Percentiles rank a stretch among this genome's conserved stretches.
Conservation (phyloP, 495 filamentous ascomycete genomes). For the Aspergillus funiculosus region DNA sequence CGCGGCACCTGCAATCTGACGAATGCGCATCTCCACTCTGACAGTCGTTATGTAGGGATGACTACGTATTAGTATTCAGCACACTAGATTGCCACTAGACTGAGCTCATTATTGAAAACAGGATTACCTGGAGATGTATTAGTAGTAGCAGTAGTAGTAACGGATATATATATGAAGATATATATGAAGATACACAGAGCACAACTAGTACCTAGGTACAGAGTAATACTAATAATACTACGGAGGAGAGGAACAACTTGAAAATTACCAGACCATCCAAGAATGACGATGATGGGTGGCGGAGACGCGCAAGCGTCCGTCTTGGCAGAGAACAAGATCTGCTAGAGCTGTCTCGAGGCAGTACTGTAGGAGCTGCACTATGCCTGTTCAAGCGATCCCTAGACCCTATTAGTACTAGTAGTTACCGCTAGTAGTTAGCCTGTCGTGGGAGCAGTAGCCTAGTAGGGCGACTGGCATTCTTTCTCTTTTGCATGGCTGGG, state of each 20-base stretch:
- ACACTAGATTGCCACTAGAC: no score
- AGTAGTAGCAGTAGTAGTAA: no score
- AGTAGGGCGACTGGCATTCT: no score
- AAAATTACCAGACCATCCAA: slow-evolving; percentile 15
- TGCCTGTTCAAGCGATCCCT: slow-evolving; percentile 12
- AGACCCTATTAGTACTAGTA: no score
- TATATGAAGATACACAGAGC: not conserved
- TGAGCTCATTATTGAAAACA: no score
- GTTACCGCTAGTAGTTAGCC: no score
- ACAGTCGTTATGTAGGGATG: slow-evolving; percentile 5
- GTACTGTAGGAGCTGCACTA: slow-evolving; percentile 24
- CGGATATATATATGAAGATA: not conserved
- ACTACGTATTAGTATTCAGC: no score
- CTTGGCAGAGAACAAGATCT: slow-evolving; percentile 40
- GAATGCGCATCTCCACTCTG: slow-evolving; percentile 14
- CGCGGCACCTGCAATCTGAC: slow-evolving; percentile 17
- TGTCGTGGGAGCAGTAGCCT: no score
- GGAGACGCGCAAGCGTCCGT: slow-evolving; percentile 47
- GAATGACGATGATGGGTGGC: slow-evolving; percentile 21
- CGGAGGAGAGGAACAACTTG: no score
- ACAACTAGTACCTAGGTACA: not conserved
- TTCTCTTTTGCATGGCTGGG: no score
- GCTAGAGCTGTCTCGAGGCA: slow-evolving; percentile 25
- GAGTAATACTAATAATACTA: not conserved
- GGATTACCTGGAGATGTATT: no score